These are phyloP conservation scores for Apiotrichum laibachii DNA, from an alignment of 1,284 basidiomycete species.

Conservation along the genomic window DNA sequence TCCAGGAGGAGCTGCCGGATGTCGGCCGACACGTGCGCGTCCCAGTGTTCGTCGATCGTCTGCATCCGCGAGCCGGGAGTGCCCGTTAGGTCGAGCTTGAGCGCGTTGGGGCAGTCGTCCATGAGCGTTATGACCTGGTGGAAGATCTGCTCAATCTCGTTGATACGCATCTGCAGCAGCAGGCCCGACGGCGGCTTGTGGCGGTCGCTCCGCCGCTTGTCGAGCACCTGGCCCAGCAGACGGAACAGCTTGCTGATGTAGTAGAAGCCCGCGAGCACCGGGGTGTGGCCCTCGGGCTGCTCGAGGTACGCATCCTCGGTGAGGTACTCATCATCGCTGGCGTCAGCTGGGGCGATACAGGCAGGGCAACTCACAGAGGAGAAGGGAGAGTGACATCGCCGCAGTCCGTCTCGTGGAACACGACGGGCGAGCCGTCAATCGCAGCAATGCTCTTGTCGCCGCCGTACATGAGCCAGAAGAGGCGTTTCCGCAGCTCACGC, in stretches of 20 bases:
- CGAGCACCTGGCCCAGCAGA: constrained; percentile 37
- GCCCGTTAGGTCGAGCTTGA: constrained; percentile 32
- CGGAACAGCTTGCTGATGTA: constrained; percentile 76
- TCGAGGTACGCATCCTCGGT: constrained; percentile 72
- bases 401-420: constrained; percentile 78
- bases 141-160: constrained; percentile 42
- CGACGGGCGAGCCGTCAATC: constrained; percentile 68
- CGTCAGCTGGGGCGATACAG: not conserved
- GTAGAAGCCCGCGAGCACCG: constrained; percentile 77
- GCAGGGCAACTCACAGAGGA: constrained; percentile 36
- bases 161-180: constrained; percentile 39
- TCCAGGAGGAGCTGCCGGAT: constrained; percentile 85
- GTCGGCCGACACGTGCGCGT: constrained; percentile 62
- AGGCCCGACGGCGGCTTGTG: constrained; percentile 36
- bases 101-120: constrained; percentile 41
- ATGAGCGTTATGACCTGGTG: constrained; percentile 43
- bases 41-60: constrained; percentile 40
- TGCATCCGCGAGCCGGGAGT: constrained; percentile 17
- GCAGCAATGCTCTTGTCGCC: constrained; percentile 87
- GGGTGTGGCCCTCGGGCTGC: constrained; percentile 76
- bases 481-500: constrained; percentile 72
- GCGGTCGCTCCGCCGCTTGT: constrained; percentile 39
- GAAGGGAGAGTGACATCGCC: constrained; percentile 33
- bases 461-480: constrained; percentile 81
- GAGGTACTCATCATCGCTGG: constrained; percentile 56